Percentiles rank a stretch among this genome's conserved stretches.
Evolutionary conservation across 768 basidiomycete genomes (phyloP).

Genomic region (Naganishia vishniacii): DNA sequence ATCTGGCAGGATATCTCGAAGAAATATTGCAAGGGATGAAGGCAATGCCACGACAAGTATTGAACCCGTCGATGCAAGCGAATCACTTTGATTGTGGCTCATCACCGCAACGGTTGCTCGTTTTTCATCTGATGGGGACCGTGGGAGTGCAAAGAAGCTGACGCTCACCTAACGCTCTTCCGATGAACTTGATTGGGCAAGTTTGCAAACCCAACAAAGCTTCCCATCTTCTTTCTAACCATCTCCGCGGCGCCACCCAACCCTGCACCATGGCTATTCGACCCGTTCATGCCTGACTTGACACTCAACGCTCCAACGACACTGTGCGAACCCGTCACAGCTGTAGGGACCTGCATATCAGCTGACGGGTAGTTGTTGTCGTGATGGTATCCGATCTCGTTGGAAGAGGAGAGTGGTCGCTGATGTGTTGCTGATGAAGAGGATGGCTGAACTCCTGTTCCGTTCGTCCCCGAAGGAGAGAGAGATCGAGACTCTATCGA

Average conservation of each 20-base stretch:
- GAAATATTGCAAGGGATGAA: too few relatives aligned
- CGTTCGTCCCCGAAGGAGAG: background rate
- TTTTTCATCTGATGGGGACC: background rate
- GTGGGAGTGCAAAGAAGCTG: background rate
- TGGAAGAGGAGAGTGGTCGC: background rate
- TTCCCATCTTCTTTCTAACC: slow-evolving; percentile 45
- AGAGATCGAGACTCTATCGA: background rate
- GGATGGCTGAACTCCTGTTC: background rate
- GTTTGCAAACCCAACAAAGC: slow-evolving; percentile 65
- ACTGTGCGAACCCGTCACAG: background rate
- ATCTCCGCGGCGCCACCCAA: slow-evolving; percentile 14
- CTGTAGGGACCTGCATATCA: background rate
- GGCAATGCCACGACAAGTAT: too few relatives aligned
- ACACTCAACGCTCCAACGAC: background rate
- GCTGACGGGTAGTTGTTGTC: slow-evolving; percentile 1
- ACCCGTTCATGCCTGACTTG: slow-evolving; percentile 8
- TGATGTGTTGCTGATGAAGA: slow-evolving; percentile 15
- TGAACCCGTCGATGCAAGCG: too few relatives aligned
- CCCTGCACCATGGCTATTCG: background rate
- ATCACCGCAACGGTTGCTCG: too few relatives aligned
- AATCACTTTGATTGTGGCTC: too few relatives aligned
- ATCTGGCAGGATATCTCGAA: too few relatives aligned
- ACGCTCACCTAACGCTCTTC: slow-evolving; percentile 85
- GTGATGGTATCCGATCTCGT: slow-evolving; percentile 7
- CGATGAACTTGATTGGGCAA: slow-evolving; percentile 99